Percentiles rank a stretch among this genome's conserved stretches.
Conservation (phyloP, 768 basidiomycete species). For the Mycena vitilis region DNA sequence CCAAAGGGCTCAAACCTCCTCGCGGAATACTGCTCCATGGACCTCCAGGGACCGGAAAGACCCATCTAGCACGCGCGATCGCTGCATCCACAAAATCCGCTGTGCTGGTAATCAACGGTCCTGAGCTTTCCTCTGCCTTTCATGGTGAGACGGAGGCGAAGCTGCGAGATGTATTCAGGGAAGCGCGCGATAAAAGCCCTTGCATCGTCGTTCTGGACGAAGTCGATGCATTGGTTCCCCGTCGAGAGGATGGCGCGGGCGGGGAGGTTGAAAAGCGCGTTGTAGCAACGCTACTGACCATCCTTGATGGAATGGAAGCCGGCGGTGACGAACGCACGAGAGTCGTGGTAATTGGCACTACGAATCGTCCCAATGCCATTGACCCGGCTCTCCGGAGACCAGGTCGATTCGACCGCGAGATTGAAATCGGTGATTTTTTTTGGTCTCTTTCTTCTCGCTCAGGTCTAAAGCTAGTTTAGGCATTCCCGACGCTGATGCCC, state of each 20-base stretch:
- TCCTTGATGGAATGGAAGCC: conserved; percentile 91
- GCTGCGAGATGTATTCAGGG: conserved; percentile 88
- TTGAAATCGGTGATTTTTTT: conserved; percentile 82
- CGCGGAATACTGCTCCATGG: conserved; percentile 95
- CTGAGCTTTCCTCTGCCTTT: conserved; percentile 94
- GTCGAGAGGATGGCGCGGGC: conserved; percentile 88
- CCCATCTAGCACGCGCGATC: conserved; percentile 94
- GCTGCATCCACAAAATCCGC: conserved; percentile 87
- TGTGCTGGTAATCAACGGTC: conserved; percentile 95
- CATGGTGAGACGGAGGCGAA: conserved; percentile 97
- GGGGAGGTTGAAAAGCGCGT: conserved; percentile 97
- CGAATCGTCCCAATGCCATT: conserved; percentile 94
- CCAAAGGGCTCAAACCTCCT: conserved; percentile 91
- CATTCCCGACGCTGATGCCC: conserved; percentile 88
- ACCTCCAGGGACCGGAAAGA: conserved; percentile 98
- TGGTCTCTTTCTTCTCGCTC: conserved; percentile 13
- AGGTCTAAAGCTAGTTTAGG: conserved; percentile 57
- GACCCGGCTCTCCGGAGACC: conserved; percentile 92
- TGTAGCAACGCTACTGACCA: conserved; percentile 93
- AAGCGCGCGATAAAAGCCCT: conserved; percentile 84
- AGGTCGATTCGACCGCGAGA: conserved; percentile 93
- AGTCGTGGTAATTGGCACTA: conserved; percentile 96
- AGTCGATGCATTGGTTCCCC: conserved; percentile 93
- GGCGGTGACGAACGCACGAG: conserved; percentile 59
- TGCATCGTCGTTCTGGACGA: conserved; percentile 97